Base-by-base conservation (phyloP, 2,329 filamentous ascomycete genomes). In the Aureobasidium musti region DNA sequence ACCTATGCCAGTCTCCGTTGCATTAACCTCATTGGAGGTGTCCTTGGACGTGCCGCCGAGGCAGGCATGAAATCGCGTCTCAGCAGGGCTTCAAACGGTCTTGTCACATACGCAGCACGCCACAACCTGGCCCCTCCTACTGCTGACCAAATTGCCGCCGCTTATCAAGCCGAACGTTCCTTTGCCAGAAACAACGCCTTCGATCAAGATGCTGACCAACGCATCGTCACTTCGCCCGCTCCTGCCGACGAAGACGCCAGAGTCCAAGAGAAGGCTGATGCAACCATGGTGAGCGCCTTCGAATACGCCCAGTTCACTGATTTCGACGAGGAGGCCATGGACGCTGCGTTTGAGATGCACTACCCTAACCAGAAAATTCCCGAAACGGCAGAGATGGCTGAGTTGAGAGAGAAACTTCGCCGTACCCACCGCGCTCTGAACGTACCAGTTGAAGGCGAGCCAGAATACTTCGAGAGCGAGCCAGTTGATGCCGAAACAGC, bases 21-120 rank as follows among this genome's bases (percentile, higher is more conserved):
- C 70, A 85, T 92, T 59, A 87, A 89, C 72, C 84, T 97, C 68
- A 91, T 99, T 72, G 90, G 89, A 4, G 92, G 92, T 63, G 89
- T 95, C 1, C 83, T 99, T 43, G 94, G 93, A 47, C 86, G 90
- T 63, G 95, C 95, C 0, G 95, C 91, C 11, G 82, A 96, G 79
- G 82, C 85, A 63, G 95, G 95, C 43, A 88, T 92, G 74, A 78
- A 82, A 72, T 84, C 85, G 68, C 86, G 94, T 65, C 79, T 90
- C 50, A 81, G 82, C 47, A 84, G 84, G 52, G 91, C 92, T 1
- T 74, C 80, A 60, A 73, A 79, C 21, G 91, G 91, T 30, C 74
- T 80, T 5, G 82, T 91, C n/a, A 83, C 87, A 3, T 96, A 84
- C 70, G 68, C 68, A 5, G 74, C 77, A n/a, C 72, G 75, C 35